Base-by-base conservation (phyloP, 2,329 filamentous ascomycete genomes). In the Furcasterigmium furcatum region DNA sequence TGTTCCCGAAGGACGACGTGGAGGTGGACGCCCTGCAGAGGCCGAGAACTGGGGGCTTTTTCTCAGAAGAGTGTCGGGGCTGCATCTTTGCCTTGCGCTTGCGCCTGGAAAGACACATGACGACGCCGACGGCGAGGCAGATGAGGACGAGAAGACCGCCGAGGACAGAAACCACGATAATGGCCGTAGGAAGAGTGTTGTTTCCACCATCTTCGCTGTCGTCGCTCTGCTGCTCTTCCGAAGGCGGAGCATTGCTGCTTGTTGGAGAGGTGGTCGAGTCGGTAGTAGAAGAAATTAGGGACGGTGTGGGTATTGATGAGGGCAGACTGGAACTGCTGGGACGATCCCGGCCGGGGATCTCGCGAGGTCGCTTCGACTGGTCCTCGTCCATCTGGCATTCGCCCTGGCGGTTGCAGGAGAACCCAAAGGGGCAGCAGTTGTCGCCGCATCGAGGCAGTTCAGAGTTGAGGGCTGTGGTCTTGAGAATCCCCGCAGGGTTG, bases 401-500 rank as follows among this genome's bases (percentile, higher is more conserved):
- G 41, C 48, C 43, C 16, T 66, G 66, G 43, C 59, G 60, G 29
- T 74, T 63, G 65, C 87, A 91, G 2, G 70, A 67, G 65, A 85
- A 91, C 3, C 87, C 87, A 62, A 84, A 84, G 0, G 87, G 87
- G 59, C 87, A 91, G 64, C 87, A 91, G 54, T 50, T 63, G 21
- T 55, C 59, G 13, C 77, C 83, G 55, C 87, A 91, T 18, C 65
- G 72, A 2, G 68, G 64, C 13, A 91, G 68, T 10, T 70, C 65
- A 9, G 76, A 71, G 16, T 72, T 70, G 24, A 87, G 77, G 9
- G 80, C 74, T 9, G 79, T 80, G 1, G 87, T 86, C 65, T 89
- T 87, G 55, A 90, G 69, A 22, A 77, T 71, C 25, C 81, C 81
- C 21, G 71, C 65, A 10, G 82, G 81, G 51, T 81, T 67, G 16